Conservation (phyloP, 164 flowering plant species). For the Nelumbo lutea region DNA sequence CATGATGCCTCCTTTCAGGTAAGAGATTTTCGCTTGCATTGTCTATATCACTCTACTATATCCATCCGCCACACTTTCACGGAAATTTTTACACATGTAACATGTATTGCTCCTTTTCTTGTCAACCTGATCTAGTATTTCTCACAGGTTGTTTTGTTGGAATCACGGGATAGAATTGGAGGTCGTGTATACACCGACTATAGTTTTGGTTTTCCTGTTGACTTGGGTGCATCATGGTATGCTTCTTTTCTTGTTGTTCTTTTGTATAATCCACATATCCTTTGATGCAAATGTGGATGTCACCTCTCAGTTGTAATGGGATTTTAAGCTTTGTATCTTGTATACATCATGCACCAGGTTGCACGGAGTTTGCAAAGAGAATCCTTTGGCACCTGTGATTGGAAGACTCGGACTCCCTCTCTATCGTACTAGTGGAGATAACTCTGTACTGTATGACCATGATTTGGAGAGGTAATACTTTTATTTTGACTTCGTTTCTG, state of each 20-base stretch:
- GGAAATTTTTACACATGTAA: background rate
- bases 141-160: constrained; percentile 67
- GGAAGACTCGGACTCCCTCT: constrained; percentile 80
- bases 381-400: constrained; percentile 90
- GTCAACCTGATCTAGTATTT: background rate
- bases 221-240: constrained; percentile 94
- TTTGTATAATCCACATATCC: background rate
- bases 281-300: background rate
- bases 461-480: constrained; percentile 74
- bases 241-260: background rate
- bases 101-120: background rate
- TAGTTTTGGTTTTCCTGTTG: constrained; percentile 91
- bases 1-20: constrained; percentile 90
- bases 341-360: constrained; percentile 49
- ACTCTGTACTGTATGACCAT: constrained; percentile 96
- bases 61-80: background rate
- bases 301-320: background rate
- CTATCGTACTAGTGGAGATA: constrained; percentile 96
- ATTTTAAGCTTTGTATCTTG: background rate
- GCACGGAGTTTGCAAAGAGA: constrained; percentile 94
- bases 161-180: constrained; percentile 84
- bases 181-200: constrained; percentile 78
- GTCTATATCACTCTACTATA: background rate
- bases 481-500: background rate
- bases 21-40: background rate